Conservation (phyloP, 2,329 filamentous ascomycete genomes). For the Orbilia blumenaviensis region DNA sequence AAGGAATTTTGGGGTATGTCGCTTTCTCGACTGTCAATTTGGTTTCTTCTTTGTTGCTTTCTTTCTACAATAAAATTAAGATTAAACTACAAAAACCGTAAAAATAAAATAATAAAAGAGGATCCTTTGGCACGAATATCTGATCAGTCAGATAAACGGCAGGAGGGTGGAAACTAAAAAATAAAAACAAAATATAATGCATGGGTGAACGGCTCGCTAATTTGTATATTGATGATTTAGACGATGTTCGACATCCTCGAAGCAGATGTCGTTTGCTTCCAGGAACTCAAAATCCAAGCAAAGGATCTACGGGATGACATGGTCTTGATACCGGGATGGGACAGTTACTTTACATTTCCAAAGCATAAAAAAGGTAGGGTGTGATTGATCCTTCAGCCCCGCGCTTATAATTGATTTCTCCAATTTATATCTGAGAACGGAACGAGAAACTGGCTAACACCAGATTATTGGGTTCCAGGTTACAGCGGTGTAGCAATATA, state of each 20-base stretch:
- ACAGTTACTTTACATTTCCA: conserved; percentile 93
- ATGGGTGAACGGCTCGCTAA: not conserved
- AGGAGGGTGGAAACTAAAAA: too few species aligned
- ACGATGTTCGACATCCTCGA: conserved; percentile 94
- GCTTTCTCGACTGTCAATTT: too few species aligned
- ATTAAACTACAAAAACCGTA: too few species aligned
- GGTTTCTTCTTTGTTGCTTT: not conserved
- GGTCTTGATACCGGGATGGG: conserved; percentile 93
- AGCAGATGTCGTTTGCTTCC: conserved; percentile 91
- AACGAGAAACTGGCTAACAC: conserved; percentile 1
- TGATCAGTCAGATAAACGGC: too few species aligned
- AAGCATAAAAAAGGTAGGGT: conserved; percentile 85
- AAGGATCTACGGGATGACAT: conserved; percentile 94
- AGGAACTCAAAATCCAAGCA: conserved; percentile 94
- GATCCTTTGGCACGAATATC: not conserved
- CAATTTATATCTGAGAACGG: not conserved
- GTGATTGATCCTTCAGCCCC: not conserved
- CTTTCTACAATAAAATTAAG: not conserved
- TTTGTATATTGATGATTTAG: conserved; percentile 61
- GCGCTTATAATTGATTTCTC: too few species aligned
- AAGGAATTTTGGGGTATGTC: conserved; percentile 72
- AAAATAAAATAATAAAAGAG: too few species aligned
- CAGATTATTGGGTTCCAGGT: conserved; percentile 66
- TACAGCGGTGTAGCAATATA: conserved; percentile 97
- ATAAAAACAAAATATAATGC: conserved; percentile 1